Percentiles rank a stretch among this genome's conserved stretches.
Evolutionary conservation across 257 asterid species (phyloP).

Genomic region (Solanum appendiculatum): DNA sequence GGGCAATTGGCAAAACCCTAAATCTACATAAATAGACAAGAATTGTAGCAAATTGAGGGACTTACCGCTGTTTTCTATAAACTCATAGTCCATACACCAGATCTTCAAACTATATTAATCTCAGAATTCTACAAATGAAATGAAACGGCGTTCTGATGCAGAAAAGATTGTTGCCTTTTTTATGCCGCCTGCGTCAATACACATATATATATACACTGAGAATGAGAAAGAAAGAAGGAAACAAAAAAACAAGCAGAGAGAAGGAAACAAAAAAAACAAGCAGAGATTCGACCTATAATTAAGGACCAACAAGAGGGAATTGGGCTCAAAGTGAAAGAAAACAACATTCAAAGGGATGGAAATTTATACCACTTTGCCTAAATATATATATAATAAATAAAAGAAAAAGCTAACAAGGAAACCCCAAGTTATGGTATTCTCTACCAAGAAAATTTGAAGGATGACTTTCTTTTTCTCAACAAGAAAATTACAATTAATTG

Average conservation of each 20-base stretch:
- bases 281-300: not conserved
- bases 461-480: no score
- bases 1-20: not conserved
- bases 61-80: slow-evolving; percentile 24
- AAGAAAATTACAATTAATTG: no score
- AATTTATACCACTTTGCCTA: not conserved
- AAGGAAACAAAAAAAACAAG: not conserved
- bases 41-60: not conserved
- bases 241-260: not conserved
- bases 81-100: slow-evolving; percentile 11
- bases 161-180: not conserved
- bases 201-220: not conserved
- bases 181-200: not conserved
- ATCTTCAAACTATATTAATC: not conserved
- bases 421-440: no score
- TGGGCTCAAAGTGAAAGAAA: not conserved
- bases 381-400: no score
- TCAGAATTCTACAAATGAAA: not conserved
- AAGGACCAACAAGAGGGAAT: not conserved
- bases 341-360: not conserved
- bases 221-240: not conserved
- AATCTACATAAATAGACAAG: not conserved
- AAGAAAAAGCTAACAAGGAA: no score
- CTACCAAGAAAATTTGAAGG: no score
- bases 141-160: not conserved